A percentile compares a stretch with the other conserved stretches of the same genome.
These are phyloP conservation scores for Chrysopogon serrulatus DNA, from an alignment of 176 grass and related monocot genomes.

Conservation along the genomic window DNA sequence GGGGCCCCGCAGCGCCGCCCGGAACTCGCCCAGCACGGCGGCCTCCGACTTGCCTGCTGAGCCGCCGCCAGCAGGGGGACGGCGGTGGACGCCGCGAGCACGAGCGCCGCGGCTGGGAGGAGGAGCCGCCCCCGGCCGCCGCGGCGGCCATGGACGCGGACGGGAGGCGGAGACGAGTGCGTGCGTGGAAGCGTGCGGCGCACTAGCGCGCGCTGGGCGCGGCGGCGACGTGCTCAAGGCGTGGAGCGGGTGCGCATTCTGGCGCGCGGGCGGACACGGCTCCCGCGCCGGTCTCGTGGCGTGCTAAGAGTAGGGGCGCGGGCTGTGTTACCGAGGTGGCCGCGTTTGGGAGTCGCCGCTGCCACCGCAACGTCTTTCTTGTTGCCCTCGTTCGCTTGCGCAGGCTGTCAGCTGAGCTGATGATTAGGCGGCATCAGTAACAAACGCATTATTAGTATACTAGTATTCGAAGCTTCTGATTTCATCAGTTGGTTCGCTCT, in stretches of 20 bases:
- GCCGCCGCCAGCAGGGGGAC: not conserved
- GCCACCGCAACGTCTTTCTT: conserved; percentile 15
- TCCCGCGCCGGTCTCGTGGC: not conserved
- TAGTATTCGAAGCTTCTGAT: not conserved
- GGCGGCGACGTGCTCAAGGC: not conserved
- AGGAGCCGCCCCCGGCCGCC: conserved; percentile 17
- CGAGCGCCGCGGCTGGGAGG: conserved; percentile 18
- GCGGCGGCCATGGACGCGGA: conserved; percentile 49
- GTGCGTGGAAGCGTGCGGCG: not conserved
- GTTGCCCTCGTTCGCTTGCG: not conserved
- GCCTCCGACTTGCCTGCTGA: not conserved
- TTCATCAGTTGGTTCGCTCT: not conserved
- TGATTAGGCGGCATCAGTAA: not conserved
- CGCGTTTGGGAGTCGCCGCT: not conserved
- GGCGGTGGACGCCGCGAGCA: not conserved
- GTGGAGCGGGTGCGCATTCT: not conserved
- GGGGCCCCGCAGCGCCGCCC: not conserved
- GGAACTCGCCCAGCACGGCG: conserved; percentile 37
- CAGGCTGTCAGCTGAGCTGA: not conserved
- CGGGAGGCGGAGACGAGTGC: not conserved
- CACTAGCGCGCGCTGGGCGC: conserved; percentile 17
- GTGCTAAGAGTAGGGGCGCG: conserved; percentile 42
- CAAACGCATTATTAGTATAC: not conserved
- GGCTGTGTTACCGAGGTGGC: conserved; percentile 7
- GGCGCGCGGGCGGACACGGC: not conserved